Conservation (phyloP, 2,329 filamentous ascomycete species). For the Ascochyta lentis region DNA sequence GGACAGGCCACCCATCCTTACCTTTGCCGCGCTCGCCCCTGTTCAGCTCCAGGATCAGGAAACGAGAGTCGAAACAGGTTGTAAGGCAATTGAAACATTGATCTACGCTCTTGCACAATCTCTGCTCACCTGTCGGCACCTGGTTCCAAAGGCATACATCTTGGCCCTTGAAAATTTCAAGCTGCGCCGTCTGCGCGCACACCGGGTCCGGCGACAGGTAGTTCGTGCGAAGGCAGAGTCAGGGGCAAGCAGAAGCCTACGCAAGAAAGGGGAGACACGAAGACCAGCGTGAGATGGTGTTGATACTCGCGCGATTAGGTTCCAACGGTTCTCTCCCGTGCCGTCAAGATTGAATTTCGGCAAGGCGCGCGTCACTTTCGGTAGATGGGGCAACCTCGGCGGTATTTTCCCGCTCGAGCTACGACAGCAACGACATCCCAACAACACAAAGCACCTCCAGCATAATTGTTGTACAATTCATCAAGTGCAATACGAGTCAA, state of each 20-base stretch:
- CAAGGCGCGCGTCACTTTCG: constrained; percentile 8
- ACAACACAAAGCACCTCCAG: not conserved
- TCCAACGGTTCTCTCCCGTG: constrained; percentile 12
- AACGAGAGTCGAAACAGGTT: constrained; percentile 10
- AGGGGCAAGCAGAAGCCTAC: not conserved
- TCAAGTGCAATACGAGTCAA: not conserved
- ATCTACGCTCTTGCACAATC: constrained; percentile 2
- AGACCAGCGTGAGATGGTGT: not conserved
- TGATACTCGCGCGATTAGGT: constrained; percentile 6
- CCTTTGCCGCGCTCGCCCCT: constrained; percentile 3
- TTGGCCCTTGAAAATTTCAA: not conserved
- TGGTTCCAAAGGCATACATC: not conserved
- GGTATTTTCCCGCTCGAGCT: not conserved
- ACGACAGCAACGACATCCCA: not conserved
- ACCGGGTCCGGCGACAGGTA: not conserved
- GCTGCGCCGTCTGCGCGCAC: not conserved
- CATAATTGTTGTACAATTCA: constrained; percentile 4
- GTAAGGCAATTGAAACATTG: constrained; percentile 1
- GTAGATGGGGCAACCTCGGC: constrained; percentile 7
- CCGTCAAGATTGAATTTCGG: constrained; percentile 16
- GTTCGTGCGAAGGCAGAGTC: not conserved
- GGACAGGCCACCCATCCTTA: not conserved
- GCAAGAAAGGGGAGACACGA: not conserved
- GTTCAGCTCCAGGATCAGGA: constrained; percentile 7
- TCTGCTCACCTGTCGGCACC: not conserved